Evolutionary conservation across 1,139 yeast genomes (phyloP).

Genomic region (Yamadazyma dushanensis): DNA sequence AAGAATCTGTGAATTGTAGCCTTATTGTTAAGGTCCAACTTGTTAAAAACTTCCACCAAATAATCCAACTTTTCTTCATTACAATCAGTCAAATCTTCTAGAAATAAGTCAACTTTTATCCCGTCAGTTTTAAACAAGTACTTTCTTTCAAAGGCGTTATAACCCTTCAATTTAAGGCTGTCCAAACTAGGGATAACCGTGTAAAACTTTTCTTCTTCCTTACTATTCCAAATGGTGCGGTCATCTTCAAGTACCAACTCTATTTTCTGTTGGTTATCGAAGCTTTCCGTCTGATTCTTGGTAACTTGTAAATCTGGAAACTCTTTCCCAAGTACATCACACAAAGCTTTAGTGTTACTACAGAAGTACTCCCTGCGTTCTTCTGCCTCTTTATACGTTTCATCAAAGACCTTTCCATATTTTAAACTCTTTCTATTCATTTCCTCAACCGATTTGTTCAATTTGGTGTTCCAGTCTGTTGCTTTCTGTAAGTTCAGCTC

Average conservation of each 20-base stretch:
- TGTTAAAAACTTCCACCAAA: slow-evolving; percentile 57
- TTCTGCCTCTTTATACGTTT: slow-evolving; percentile 45
- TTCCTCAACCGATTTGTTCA: slow-evolving; percentile 35
- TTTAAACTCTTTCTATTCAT: slow-evolving; percentile 60
- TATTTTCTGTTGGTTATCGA: slow-evolving; percentile 17
- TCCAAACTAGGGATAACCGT: slow-evolving; percentile 31
- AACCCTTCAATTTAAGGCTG: slow-evolving; percentile 27
- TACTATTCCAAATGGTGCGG: slow-evolving; percentile 60
- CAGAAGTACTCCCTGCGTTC: slow-evolving; percentile 44
- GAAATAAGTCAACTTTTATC: slow-evolving; percentile 45
- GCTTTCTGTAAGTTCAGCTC: slow-evolving; percentile 43
- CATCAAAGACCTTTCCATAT: slow-evolving; percentile 65
- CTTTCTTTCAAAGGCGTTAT: not conserved
- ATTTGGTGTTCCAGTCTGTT: slow-evolving; percentile 30
- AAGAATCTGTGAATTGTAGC: slow-evolving; percentile 68
- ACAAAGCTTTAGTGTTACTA: slow-evolving; percentile 43
- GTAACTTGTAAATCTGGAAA: slow-evolving; percentile 30
- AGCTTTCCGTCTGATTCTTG: slow-evolving; percentile 19
- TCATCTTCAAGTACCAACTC: slow-evolving; percentile 23
- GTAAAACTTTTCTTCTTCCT: slow-evolving; percentile 65
- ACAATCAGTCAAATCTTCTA: slow-evolving; percentile 29
- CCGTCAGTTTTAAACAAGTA: slow-evolving; percentile 29
- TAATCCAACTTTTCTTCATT: slow-evolving; percentile 53
- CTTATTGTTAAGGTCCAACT: slow-evolving; percentile 58
- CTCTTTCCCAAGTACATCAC: slow-evolving; percentile 36